These are phyloP conservation scores for Daldinia caldariorum DNA, from an alignment of 495 filamentous ascomycete genomes.

Conservation along the genomic window DNA sequence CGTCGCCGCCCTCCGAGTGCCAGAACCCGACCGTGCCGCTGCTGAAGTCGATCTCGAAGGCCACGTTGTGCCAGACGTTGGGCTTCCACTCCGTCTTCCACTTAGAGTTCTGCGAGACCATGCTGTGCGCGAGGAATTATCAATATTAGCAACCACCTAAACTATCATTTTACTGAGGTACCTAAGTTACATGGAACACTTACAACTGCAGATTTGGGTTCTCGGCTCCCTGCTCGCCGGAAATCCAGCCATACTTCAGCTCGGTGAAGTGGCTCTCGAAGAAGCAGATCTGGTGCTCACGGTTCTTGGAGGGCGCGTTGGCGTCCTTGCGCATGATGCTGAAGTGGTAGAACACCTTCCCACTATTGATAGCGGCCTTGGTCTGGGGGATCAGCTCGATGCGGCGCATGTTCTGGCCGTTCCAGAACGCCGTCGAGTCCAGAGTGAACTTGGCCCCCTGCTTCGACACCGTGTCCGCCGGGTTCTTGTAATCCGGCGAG, in stretches of 20 bases:
- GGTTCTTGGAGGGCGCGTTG: conserved; percentile 65
- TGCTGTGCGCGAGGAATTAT: conserved; percentile 34
- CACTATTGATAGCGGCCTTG: conserved; percentile 64
- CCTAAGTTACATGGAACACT: conserved; percentile 1
- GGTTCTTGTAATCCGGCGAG: conserved; percentile 65
- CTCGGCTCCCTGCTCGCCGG: conserved; percentile 63
- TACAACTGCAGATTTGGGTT: conserved; percentile 60
- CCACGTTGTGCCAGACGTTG: conserved; percentile 77
- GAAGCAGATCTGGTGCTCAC: conserved; percentile 77
- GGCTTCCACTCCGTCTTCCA: conserved; percentile 60
- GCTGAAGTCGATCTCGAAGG: conserved; percentile 71
- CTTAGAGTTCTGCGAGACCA: conserved; percentile 54
- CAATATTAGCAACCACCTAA: neutral
- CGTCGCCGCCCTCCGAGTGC: conserved; percentile 68
- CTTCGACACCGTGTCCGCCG: conserved; percentile 64
- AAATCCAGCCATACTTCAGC: conserved; percentile 74
- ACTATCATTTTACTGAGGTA: no score
- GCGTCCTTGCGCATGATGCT: conserved; percentile 62
- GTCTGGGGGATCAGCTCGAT: conserved; percentile 74
- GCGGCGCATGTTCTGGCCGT: conserved; percentile 67
- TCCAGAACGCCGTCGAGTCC: conserved; percentile 68
- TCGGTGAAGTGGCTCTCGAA: conserved; percentile 77
- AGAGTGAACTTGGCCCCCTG: conserved; percentile 73
- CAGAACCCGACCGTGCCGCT: conserved; percentile 71
- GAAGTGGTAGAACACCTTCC: conserved; percentile 73